Conservation (phyloP, 257 asterid species). For the Fraxinus anomala region DNA sequence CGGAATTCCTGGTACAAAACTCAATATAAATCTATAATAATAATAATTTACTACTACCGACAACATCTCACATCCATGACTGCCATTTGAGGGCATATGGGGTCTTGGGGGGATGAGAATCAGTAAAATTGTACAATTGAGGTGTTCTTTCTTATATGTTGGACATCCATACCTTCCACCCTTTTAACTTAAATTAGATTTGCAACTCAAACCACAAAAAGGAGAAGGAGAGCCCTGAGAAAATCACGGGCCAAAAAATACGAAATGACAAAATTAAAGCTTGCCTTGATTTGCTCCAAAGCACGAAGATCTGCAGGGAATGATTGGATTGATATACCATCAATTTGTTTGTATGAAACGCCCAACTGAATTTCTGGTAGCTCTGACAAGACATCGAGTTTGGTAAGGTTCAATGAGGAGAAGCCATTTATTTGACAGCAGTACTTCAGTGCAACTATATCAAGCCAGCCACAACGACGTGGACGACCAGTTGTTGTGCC, state of each 20-base stretch:
- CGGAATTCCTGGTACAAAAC: not conserved
- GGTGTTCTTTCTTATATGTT: no score
- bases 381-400: slow-evolving; percentile 87
- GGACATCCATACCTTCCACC: not conserved
- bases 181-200: not conserved
- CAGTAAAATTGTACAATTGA: no score
- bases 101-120: no score
- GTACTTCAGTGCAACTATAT: slow-evolving; percentile 75
- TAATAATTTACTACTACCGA: no score
- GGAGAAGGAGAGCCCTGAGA: not conserved
- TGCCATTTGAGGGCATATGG: no score
- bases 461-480: slow-evolving; percentile 99
- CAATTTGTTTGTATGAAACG: slow-evolving; percentile 59
- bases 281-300: slow-evolving; percentile 75
- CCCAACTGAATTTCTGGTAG: slow-evolving; percentile 79
- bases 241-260: not conserved
- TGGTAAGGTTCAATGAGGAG: slow-evolving; percentile 92
- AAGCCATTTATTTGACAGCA: slow-evolving; percentile 91
- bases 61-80: no score
- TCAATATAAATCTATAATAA: no score
- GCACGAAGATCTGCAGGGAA: slow-evolving; percentile 82
- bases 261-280: slow-evolving; percentile 14
- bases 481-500: slow-evolving; percentile 99
- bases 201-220: not conserved
- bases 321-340: slow-evolving; percentile 63